Evolutionary conservation across 179 eudicot genomes (phyloP).

Genomic region (Amaranthus tricolor): DNA sequence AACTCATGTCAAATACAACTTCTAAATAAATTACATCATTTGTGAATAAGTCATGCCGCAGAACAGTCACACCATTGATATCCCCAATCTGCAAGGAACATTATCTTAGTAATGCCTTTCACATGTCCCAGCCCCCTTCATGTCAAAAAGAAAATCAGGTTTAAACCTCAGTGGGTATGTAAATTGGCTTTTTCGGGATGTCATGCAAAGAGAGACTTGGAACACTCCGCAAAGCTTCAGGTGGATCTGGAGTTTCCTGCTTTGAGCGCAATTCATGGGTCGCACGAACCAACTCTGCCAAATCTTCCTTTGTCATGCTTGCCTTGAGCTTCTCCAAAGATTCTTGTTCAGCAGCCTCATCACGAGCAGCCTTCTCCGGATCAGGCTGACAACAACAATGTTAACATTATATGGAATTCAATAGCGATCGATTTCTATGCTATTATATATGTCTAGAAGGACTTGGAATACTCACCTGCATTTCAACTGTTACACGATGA

Average conservation of each 20-base stretch:
- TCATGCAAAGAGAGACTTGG: constrained; percentile 87
- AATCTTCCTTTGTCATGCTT: constrained; percentile 90
- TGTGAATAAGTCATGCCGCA: constrained; percentile 94
- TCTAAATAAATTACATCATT: constrained; percentile 89
- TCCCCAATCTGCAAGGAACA: constrained; percentile 61
- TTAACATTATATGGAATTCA: neutral
- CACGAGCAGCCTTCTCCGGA: constrained; percentile 85
- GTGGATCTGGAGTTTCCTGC: constrained; percentile 98
- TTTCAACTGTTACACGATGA: constrained; percentile 88
- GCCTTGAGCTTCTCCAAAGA: constrained; percentile 72
- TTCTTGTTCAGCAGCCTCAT: constrained; percentile 81
- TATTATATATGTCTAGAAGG: neutral
- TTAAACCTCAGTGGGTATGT: constrained; percentile 75
- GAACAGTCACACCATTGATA: constrained; percentile 71
- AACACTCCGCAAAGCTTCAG: constrained; percentile 85
- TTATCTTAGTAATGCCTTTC: constrained; percentile 17
- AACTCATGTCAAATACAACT: constrained; percentile 83
- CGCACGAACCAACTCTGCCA: constrained; percentile 89
- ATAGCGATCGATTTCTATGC: neutral
- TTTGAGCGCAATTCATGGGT: constrained; percentile 77
- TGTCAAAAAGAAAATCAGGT: constrained; percentile 11
- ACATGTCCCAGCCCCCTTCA: neutral
- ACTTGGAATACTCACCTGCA: constrained; percentile 59
- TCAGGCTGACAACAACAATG: constrained; percentile 65
- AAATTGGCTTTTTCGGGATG: constrained; percentile 81